phyloP scores from a whole-genome alignment of 2,329 filamentous ascomycete genomes.

The Colletotrichum incanum region DNA sequence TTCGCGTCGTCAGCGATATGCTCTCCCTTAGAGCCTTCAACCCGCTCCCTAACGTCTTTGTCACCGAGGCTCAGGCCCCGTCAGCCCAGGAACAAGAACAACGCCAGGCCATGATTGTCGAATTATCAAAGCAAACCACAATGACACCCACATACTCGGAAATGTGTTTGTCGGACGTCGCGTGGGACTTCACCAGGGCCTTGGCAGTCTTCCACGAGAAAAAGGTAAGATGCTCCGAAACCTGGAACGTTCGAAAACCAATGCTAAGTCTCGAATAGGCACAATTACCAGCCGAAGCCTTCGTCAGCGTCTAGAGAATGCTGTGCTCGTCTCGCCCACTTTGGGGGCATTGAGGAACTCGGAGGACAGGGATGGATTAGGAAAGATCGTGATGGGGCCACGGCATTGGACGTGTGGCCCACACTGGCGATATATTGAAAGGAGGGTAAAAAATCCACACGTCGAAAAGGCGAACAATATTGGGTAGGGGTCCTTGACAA shows the following conservation, averaged over 20 bases:
- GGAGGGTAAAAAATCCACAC: constrained; percentile 18
- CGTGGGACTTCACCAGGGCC: constrained; percentile 86
- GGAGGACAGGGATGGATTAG: constrained; percentile 33
- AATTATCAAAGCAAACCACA: constrained; percentile 83
- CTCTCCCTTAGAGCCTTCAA: constrained; percentile 79
- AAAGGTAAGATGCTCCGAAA: constrained; percentile 69
- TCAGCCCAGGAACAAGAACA: constrained; percentile 62
- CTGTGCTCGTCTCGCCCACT: constrained; percentile 40
- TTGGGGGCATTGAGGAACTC: constrained; percentile 9
- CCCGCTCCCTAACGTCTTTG: constrained; percentile 62
- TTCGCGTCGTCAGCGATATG: constrained; percentile 87
- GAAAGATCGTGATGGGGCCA: constrained; percentile 25
- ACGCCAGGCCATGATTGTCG: constrained; percentile 77
- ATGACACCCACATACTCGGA: constrained; percentile 86
- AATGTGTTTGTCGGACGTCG: constrained; percentile 84
- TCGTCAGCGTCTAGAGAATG: constrained; percentile 48
- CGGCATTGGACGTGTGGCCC: constrained; percentile 29
- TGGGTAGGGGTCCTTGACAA: constrained; percentile 25
- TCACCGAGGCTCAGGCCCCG: constrained; percentile 46
- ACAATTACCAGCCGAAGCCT: constrained; percentile 66
- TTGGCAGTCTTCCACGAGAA: constrained; percentile 82
- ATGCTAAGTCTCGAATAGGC: constrained; percentile 50
- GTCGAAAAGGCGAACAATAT: constrained; percentile 6
- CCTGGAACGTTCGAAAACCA: constrained; percentile 9
- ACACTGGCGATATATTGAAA: constrained; percentile 29